Evolutionary conservation across 163 green algal genomes (phyloP).

Genomic region (Trebouxia gelatinosa): DNA sequence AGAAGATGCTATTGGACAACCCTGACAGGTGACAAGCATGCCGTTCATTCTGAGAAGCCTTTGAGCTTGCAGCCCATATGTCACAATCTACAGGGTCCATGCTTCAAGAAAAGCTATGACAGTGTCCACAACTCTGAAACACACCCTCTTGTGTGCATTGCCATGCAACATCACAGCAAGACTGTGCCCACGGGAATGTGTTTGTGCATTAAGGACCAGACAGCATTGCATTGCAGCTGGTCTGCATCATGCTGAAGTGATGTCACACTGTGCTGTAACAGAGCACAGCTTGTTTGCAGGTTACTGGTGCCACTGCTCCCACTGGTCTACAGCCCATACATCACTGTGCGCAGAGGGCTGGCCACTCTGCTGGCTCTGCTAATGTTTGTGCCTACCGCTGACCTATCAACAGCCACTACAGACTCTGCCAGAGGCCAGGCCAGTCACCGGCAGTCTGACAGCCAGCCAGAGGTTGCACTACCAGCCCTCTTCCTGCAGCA

Average conservation of each 20-base stretch:
- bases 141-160: too few species aligned
- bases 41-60: not conserved
- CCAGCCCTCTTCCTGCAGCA: constrained; percentile 40
- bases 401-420: not conserved
- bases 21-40: constrained; percentile 26
- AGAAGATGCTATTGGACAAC: constrained; percentile 27
- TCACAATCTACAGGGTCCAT: not conserved
- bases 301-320: not conserved
- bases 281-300: constrained; percentile 18
- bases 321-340: constrained; percentile 29
- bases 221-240: not conserved
- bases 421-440: not conserved
- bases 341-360: constrained; percentile 46
- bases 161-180: not conserved
- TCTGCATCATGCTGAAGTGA: too few species aligned
- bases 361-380: constrained; percentile 44
- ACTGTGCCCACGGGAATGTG: not conserved
- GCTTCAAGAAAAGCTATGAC: too few species aligned
- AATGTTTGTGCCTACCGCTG: constrained; percentile 42
- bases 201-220: not conserved
- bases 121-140: too few species aligned
- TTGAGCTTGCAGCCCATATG: not conserved
- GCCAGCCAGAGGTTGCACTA: constrained; percentile 34
- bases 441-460: constrained; percentile 18
- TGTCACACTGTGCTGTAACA: too few species aligned